phyloP scores from a whole-genome alignment of 345 rosid genomes.

The Sonneratia alba region DNA sequence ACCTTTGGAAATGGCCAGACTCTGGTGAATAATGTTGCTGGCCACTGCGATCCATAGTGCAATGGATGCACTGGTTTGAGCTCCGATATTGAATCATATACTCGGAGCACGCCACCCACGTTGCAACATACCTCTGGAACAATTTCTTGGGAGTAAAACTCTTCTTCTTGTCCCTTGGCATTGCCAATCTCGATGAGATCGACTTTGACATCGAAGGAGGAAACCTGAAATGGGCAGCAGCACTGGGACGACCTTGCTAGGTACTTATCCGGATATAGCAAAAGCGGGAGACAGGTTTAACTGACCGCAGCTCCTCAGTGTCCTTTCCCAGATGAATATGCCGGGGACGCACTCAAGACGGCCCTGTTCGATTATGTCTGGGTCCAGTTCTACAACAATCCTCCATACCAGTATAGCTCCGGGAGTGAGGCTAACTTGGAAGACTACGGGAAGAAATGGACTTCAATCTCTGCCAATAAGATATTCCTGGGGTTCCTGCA shows the following conservation, averaged over 20 bases:
- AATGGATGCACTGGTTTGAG: background rate
- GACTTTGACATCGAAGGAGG: slow-evolving; percentile 6
- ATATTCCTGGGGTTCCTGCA: slow-evolving; percentile 7
- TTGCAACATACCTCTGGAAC: slow-evolving; percentile 2
- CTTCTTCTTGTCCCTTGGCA: slow-evolving; percentile 6
- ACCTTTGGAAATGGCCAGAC: slow-evolving; percentile 5
- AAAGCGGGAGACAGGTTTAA: background rate
- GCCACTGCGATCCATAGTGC: background rate
- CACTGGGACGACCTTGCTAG: slow-evolving; percentile 1
- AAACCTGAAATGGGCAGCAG: background rate
- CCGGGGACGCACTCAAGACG: slow-evolving; percentile 3
- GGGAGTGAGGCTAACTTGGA: background rate
- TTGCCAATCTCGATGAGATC: background rate
- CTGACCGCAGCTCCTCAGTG: slow-evolving; percentile 6
- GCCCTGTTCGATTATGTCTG: slow-evolving; percentile 4
- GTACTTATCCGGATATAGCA: slow-evolving; percentile 7
- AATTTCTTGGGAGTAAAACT: slow-evolving; percentile 5
- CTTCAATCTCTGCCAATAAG: background rate
- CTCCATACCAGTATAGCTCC: slow-evolving; percentile 2
- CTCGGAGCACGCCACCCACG: background rate
- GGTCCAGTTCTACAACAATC: slow-evolving; percentile 9
- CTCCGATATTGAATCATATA: background rate
- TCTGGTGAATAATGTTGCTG: background rate
- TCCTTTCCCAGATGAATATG: slow-evolving; percentile 1
- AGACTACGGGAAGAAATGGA: background rate